phyloP scores from a whole-genome alignment of 495 filamentous ascomycete species.

The Aspergillus campestris region DNA sequence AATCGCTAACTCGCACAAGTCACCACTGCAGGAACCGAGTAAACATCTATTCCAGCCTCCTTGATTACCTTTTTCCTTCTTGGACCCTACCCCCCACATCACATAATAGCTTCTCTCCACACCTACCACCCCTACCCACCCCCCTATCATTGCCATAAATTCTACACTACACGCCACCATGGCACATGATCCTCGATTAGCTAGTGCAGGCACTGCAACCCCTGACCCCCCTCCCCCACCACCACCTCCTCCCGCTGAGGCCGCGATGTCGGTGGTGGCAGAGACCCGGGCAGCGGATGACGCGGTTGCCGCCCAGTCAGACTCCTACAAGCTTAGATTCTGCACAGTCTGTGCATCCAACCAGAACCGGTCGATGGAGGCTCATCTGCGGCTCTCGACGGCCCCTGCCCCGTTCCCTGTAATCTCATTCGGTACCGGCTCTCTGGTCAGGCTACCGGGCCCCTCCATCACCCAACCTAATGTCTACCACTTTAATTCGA shows the following conservation, averaged over 20 bases:
- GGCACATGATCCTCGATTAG: constrained; percentile 49
- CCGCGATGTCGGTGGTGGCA: constrained; percentile 12
- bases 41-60: constrained; percentile 34
- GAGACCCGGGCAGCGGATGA: constrained; percentile 17
- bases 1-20: constrained; percentile 22
- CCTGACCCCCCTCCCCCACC: constrained; percentile 45
- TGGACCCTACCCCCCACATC: constrained; percentile 5
- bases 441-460: constrained; percentile 86
- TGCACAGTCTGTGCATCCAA: constrained; percentile 99
- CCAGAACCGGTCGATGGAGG: constrained; percentile 97
- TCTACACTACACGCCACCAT: constrained; percentile 26
- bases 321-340: constrained; percentile 80
- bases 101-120: constrained; percentile 4
- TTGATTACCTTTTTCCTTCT: constrained; percentile 15
- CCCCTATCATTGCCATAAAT: neutral
- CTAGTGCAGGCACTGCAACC: constrained; percentile 36
- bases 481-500: constrained; percentile 93
- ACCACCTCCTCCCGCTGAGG: constrained; percentile 34
- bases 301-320: constrained; percentile 30
- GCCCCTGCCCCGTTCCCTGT: constrained; percentile 70
- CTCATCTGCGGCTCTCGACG: constrained; percentile 78
- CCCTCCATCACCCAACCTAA: constrained; percentile 89
- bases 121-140: neutral
- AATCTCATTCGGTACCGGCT: constrained; percentile 96
- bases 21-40: constrained; percentile 26